phyloP scores from a whole-genome alignment of 208 protist genomes.

The Strigomonas oncopelti region DNA sequence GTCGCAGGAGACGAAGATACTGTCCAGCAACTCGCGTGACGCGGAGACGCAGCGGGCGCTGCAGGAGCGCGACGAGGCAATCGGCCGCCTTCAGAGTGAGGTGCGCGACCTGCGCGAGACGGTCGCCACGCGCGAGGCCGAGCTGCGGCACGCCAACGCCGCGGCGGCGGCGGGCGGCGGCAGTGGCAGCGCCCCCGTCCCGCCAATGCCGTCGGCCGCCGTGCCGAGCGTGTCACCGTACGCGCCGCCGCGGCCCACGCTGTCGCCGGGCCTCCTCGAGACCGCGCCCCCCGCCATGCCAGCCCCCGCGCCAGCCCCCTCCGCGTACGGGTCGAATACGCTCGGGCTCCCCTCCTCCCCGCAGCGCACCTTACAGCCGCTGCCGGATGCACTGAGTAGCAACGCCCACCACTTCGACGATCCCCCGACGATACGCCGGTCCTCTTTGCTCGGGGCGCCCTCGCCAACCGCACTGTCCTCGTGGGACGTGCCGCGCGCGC shows the following conservation, averaged over 20 bases:
- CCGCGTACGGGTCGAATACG: background rate
- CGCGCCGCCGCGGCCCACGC: constrained; percentile 4
- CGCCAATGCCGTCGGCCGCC: background rate
- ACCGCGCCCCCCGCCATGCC: constrained; percentile 1
- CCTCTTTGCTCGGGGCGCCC: background rate
- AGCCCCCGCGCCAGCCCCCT: constrained; percentile 3
- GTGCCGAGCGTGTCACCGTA: background rate
- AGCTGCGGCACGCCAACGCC: constrained; percentile 14
- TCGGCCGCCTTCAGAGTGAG: constrained; percentile 43
- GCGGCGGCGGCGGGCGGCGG: background rate
- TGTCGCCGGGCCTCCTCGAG: background rate
- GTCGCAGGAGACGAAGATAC: constrained; percentile 29
- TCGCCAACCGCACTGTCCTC: background rate
- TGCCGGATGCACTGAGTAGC: background rate
- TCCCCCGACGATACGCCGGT: background rate
- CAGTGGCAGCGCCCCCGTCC: background rate
- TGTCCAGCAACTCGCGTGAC: constrained; percentile 23
- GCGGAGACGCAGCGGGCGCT: constrained; percentile 29
- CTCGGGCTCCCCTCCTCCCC: background rate
- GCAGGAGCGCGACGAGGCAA: constrained; percentile 37
- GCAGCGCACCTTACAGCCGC: background rate
- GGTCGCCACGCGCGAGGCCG: constrained; percentile 6
- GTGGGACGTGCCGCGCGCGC: background rate
- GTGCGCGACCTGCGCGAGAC: constrained; percentile 38
- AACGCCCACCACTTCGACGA: background rate